These are phyloP conservation scores for Oryza glumipatula DNA, from an alignment of 176 grass and related monocot genomes.

Conservation along the genomic window DNA sequence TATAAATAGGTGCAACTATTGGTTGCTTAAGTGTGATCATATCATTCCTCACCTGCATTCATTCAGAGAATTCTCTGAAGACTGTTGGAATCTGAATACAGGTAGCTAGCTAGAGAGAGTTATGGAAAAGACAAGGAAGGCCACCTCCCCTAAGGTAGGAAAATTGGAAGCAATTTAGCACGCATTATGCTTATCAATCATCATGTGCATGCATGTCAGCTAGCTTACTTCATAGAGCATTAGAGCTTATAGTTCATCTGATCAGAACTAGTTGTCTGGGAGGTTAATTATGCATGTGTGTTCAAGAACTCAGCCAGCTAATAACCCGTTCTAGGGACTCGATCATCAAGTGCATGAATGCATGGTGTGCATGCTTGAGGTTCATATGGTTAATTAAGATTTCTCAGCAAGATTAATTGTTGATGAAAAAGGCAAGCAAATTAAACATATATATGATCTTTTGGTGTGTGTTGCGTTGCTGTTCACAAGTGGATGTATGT, in stretches of 20 bases:
- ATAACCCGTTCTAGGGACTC: background rate
- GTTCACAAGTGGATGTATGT: too few species aligned
- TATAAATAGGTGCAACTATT: constrained; percentile 63
- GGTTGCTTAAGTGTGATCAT: constrained; percentile 35
- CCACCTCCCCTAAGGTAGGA: constrained; percentile 65
- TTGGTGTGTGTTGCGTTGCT: background rate
- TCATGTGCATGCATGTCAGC: background rate
- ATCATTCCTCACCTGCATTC: constrained; percentile 31
- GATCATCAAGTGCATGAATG: background rate
- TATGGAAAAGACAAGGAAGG: constrained; percentile 62
- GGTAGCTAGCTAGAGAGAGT: background rate
- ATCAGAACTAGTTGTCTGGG: background rate
- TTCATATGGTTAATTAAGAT: background rate
- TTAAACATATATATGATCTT: background rate
- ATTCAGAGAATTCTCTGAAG: constrained; percentile 24
- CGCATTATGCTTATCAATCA: background rate
- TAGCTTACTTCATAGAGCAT: background rate
- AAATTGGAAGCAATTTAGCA: background rate
- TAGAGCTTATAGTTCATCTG: background rate
- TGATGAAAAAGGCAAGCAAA: background rate
- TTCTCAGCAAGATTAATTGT: background rate
- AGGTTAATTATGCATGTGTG: too few species aligned
- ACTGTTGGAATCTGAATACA: background rate
- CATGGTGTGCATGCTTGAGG: background rate
- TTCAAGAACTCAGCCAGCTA: too few species aligned